Base-by-base conservation (phyloP, 2,329 filamentous ascomycete species). In the Nemania sp. region DNA sequence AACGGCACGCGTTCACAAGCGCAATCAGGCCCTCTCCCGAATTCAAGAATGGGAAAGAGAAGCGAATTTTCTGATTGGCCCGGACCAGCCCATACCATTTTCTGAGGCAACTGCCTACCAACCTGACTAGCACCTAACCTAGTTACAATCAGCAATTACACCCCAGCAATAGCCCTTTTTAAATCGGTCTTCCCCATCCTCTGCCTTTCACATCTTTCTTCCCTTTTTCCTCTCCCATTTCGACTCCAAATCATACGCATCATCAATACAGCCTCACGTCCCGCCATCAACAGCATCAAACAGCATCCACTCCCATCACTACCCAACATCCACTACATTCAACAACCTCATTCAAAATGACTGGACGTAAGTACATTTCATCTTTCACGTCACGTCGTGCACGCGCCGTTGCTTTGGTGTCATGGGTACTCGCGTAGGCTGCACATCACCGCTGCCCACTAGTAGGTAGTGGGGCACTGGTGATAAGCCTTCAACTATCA, bases 341-440 rank as follows among this genome's bases (percentile, higher is more conserved):
- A 57, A 62, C 65, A 68, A 70, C 72, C 63, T 74, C 68, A 67
- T 71, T 81, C 84, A 87, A 78, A 65, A 89, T 89, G 86, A 88
- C 86, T 87, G 86, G 86, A 87, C 86, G 86, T 88, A 84, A 87
- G 86, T 87, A 72, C 67, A 68, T 59, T 47, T 57, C 47, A n/a
- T n/a, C n/a, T n/a, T 61, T 50, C 11, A 48, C 13, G 35, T 67
- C 25, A 48, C n/a, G 39, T 67, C 25, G 45, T 56, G 61, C 51
- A 67, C 67, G 65, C 62, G 59, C 65, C 32, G 47, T 47, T 52
- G 49, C 40, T 40, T 9, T 7, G 25, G 25, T 29, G 25, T 29
- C 25, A 7, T 29, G 25, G 25, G 25, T 29, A 18, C 11, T 37
- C 13, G 17, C 6, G 39, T 43, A 17, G 32, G 49, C 11, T 61